Evolutionary conservation across 1,139 yeast species (phyloP), one percentile per base, ranked within the genome.

Genomic region (Kodamaea arcana): DNA sequence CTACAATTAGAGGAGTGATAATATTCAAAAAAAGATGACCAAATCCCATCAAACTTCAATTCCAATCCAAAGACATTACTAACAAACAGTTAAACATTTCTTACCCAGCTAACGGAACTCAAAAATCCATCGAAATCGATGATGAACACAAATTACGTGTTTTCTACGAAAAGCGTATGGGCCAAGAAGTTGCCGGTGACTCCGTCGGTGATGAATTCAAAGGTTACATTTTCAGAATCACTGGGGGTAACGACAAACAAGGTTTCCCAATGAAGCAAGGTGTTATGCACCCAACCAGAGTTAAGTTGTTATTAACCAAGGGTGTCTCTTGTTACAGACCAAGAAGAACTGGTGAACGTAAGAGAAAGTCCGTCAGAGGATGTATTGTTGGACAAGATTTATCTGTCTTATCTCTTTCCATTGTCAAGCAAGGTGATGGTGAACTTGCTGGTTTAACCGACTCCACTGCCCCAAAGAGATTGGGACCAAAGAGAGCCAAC

Each of bases 261-360:
- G 98, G 98, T 80, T 94, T 92, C 96, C 97, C 98, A 77, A 92
- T 94, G 98, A 92, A 90, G 76, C 98, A 92, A 78, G 97, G 97
- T 83, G 98, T 92, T 54, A 79, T 92, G 82, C 94, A 87, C 80
- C 97, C 98, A 75, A 87, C 94, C 82, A 94, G 98, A 84, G 97
- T 94, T 62, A 88, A 86, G 72, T 83, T 92, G 63, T 81, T 94
- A 69, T 80, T 92, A 69, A 70, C 95, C 59, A 82, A 86, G 76
- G 96, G 94, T 64, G 85, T 78, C 80, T 86, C 97, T 63, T 90
- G 97, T 83, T 92, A 92, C 95, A 92, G 98, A 81, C 95, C 96
- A 74, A 94, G 98, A 82, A 87, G 98, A 78, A 66, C 74, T 54
- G 98, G 98, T 83, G 98, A 92, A 82, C 87, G 98, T 80, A 92